Evolutionary conservation across 1,139 yeast genomes (phyloP).

Genomic region (Yamadazyma conglobata): DNA sequence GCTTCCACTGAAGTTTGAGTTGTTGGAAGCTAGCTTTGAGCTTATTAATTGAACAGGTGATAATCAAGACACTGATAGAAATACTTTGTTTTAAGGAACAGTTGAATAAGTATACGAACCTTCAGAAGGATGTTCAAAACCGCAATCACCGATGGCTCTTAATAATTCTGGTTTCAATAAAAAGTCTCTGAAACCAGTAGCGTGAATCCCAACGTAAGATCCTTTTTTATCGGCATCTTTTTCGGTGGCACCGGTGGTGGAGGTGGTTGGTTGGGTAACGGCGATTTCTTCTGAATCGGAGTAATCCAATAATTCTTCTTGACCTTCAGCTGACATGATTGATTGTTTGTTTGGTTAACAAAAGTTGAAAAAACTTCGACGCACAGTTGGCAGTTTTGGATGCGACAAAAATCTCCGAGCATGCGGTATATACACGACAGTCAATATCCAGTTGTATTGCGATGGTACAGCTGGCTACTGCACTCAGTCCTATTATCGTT

Average conservation of each 20-base stretch:
- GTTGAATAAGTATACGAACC: constrained; percentile 62
- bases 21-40: no score
- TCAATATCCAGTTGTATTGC: no score
- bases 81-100: no score
- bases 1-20: no score
- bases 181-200: constrained; percentile 98
- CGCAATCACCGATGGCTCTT: constrained; percentile 98
- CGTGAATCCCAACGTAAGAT: constrained; percentile 95
- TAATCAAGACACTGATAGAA: no score
- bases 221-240: constrained; percentile 84
- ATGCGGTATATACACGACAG: no score
- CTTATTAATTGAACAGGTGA: no score
- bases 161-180: constrained; percentile 92
- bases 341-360: constrained; percentile 4
- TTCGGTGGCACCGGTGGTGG: constrained; percentile 40
- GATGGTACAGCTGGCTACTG: no score
- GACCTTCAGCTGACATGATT: constrained; percentile 84
- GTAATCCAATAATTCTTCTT: constrained; percentile 98
- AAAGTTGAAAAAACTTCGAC: neutral
- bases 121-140: constrained; percentile 99
- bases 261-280: constrained; percentile 60
- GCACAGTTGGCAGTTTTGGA: no score
- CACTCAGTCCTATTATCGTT: no score
- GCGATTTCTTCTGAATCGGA: constrained; percentile 96
- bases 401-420: no score